Evolutionary conservation across 139 green algal species (phyloP), one percentile per base, ranked within the genome.

Genomic region (Desmodesmus armatus): DNA sequence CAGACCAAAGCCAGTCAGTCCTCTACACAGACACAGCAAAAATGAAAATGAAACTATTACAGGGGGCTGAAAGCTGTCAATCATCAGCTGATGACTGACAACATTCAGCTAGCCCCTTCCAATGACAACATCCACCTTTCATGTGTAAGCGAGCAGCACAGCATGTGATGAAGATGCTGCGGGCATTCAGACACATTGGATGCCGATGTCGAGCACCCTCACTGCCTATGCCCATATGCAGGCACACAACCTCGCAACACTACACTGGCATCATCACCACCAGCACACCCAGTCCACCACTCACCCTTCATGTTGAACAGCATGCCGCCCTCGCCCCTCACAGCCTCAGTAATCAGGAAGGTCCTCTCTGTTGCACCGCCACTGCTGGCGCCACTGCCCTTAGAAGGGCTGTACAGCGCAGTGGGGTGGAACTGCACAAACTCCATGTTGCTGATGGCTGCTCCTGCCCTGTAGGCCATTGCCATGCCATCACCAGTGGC

Each of bases 361-460:
- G 92, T 93, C 53, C 91, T 93, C 39, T 88, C 91, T 21, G 29
- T 65, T n/a, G 84, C 80, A 33, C 49, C 66, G 19, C 19, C 75
- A 7, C 19, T 49, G 35, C 39, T 23, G 4, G n/a, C 43, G n/a
- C 80, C 37, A 49, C 44, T n/a, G 15, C 49, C 25, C 44, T 17
- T 55, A 63, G 84, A 35, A 21, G 74, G 53, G 31, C 80, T 63
- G 70, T 91, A 96, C 5, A 99, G 89, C 3, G 92, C 91, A 17
- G 96, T 99, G 3, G 97, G 97, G 91, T 99, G 97, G 91, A 99
- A 99, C 94, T 99, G 97, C 31, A 99, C 91, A 89, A 99, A 99
- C 88, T 99, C 97, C 95, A 99, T 98, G 94, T 99, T 98, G 41
- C 89, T 92, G 11, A 99, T 88, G 19, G 78, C 78, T 2, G 95